A percentile compares a stretch with the other conserved stretches of the same genome.
Conservation (phyloP, 768 basidiomycete genomes). For the Trametes meyenii region DNA sequence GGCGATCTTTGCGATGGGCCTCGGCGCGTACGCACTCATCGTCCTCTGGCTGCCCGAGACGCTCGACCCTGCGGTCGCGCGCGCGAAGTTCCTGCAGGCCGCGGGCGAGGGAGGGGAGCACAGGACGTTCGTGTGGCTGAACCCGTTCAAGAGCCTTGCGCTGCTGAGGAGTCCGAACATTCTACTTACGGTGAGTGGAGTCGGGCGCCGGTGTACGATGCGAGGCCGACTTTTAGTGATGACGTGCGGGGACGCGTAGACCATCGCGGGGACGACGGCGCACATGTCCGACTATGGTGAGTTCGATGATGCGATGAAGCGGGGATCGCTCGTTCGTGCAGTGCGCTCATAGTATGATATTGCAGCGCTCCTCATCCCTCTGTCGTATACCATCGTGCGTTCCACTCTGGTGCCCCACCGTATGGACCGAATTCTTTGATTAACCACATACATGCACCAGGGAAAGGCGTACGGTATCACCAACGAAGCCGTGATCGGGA, state of each 20-base stretch:
- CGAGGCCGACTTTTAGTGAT: not conserved
- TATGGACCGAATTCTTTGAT: not conserved
- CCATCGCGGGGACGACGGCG: slow-evolving; percentile 40
- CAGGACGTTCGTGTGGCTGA: slow-evolving; percentile 45
- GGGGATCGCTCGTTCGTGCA: not conserved
- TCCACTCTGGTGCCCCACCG: not conserved
- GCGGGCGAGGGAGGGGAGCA: slow-evolving; percentile 29
- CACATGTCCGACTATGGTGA: slow-evolving; percentile 31
- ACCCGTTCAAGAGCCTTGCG: slow-evolving; percentile 56
- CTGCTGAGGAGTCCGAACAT: slow-evolving; percentile 65
- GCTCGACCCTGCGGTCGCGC: slow-evolving; percentile 47
- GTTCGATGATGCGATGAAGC: not conserved
- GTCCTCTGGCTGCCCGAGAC: slow-evolving; percentile 62
- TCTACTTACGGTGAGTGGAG: slow-evolving; percentile 47
- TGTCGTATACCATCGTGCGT: slow-evolving; percentile 68
- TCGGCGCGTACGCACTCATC: slow-evolving; percentile 45
- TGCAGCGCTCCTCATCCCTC: slow-evolving; percentile 52
- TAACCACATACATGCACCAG: slow-evolving; percentile 37
- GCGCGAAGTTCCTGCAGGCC: slow-evolving; percentile 44
- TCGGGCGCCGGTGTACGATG: too few species aligned
- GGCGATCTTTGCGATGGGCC: slow-evolving; percentile 43
- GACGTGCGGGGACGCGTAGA: slow-evolving; percentile 30
- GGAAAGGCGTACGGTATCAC: slow-evolving; percentile 60
- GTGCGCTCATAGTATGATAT: not conserved
- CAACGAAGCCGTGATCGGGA: slow-evolving; percentile 59